phyloP scores from a whole-genome alignment of 176 grass and related monocot species.

The Cenchrus purpureus region DNA sequence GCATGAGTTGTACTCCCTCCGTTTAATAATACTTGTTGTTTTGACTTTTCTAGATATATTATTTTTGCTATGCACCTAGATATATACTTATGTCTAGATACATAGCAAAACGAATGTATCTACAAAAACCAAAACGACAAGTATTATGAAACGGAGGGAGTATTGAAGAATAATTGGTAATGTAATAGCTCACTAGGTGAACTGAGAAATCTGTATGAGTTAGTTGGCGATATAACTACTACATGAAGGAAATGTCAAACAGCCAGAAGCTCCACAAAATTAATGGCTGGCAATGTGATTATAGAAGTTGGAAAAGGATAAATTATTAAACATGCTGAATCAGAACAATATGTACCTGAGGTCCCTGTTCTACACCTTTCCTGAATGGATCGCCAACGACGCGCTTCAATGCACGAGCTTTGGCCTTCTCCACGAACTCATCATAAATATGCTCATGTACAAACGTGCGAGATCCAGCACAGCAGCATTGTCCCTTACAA shows the following conservation, averaged over 20 bases:
- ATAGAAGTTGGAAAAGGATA: background rate
- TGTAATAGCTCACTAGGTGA: background rate
- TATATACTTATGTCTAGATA: no score
- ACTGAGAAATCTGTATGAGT: background rate
- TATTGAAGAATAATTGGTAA: background rate
- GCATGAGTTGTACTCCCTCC: background rate
- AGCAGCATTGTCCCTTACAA: slow-evolving; percentile 91
- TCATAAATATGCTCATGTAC: slow-evolving; percentile 93
- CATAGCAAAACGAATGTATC: no score
- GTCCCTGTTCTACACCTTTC: slow-evolving; percentile 90
- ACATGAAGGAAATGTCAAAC: background rate
- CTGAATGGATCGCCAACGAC: slow-evolving; percentile 96
- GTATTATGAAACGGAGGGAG: no score
- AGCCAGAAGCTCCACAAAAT: background rate
- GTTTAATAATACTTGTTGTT: no score
- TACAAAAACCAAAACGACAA: no score
- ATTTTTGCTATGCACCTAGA: no score
- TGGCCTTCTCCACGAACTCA: slow-evolving; percentile 94
- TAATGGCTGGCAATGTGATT: background rate
- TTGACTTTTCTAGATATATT: no score
- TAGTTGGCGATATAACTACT: background rate
- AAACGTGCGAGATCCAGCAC: slow-evolving; percentile 96
- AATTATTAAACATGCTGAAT: background rate
- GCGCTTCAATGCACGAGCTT: slow-evolving; percentile 79
- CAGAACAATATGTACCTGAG: slow-evolving; percentile 65